Evolutionary conservation across 2,329 filamentous ascomycete genomes (phyloP), one percentile per base, ranked within the genome.

Genomic region (Fusarium albosuccineum): DNA sequence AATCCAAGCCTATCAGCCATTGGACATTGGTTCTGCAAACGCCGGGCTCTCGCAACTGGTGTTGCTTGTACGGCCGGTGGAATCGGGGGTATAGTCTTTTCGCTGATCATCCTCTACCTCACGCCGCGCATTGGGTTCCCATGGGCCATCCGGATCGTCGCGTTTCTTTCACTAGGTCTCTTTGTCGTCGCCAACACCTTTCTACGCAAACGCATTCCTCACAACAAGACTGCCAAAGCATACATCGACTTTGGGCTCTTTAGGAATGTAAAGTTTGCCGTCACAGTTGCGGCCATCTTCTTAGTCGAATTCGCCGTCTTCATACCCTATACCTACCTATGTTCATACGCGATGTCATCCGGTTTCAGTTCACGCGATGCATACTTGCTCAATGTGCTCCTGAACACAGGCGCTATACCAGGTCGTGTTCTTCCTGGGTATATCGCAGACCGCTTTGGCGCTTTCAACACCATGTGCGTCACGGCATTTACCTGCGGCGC

Each of bases 1-100:
- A 93, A 89, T 0, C 90, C 91, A 0, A 85, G 88, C 10, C 80
- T 93, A 37, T 85, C 88, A 4, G 85, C 88, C 5, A 84, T 93
- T 4, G 88, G 88, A 0, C 91, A 93, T 70, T 93, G 85, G 80
- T 93, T 64, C 26, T 59, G 42, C 6, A 77, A 80, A 9, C 86
- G 86, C 45, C 86, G 91, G 9, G 91, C 86, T 2, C 83, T 89
- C 50, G 90, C 91, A 2, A 92, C 89, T 1, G 91, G 91, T 6
- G 80, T 93, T 29, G 90, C 90, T 4, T 86, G 89, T 10, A 87
- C 89, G 0, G 92, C 91, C 2, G 87, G 86, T 5, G 87, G 85
- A 5, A 72, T 89, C 4, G 88, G 87, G 3, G 88, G 87, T 3
- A 81, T 89, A 39, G 72, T 83, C 1, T 89, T 88, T 41, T 73